Evolutionary conservation across 1,139 yeast genomes (phyloP).

Genomic region (Yamadazyma taylorii): DNA sequence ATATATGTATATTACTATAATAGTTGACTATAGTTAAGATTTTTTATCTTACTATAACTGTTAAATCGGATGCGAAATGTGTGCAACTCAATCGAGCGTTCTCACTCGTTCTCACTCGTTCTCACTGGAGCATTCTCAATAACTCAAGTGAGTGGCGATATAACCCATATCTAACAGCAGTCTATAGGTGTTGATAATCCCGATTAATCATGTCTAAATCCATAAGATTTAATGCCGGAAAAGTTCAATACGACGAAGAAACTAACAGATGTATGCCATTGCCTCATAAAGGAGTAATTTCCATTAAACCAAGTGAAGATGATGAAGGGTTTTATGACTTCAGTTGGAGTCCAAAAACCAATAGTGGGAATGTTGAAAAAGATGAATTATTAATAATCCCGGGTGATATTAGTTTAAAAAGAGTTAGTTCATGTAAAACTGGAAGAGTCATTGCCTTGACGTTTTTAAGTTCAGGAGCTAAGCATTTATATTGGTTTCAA

Average conservation of each 20-base stretch:
- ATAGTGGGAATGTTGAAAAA: constrained; percentile 41
- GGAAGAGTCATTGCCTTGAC: constrained; percentile 87
- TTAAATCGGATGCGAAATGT: no score
- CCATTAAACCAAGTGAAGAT: constrained; percentile 58
- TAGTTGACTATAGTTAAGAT: no score
- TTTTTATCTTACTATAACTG: no score
- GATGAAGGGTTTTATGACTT: constrained; percentile 52
- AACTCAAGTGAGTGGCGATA: constrained; percentile 5
- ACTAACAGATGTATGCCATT: constrained; percentile 73
- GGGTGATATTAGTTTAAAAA: constrained; percentile 87
- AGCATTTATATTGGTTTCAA: constrained; percentile 89
- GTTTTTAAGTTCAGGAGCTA: constrained; percentile 81
- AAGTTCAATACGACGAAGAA: constrained; percentile 70
- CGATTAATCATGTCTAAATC: constrained; percentile 16
- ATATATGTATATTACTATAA: no score
- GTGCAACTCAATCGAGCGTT: no score
- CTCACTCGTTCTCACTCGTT: no score
- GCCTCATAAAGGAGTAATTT: constrained; percentile 73
- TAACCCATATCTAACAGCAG: no score
- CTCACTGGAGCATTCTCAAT: no score
- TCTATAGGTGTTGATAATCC: neutral
- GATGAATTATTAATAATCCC: constrained; percentile 84
- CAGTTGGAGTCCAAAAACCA: constrained; percentile 42
- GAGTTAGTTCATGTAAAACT: constrained; percentile 67
- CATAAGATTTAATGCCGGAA: constrained; percentile 78